phyloP scores from a whole-genome alignment of 257 asterid genomes.

The Echium plantagineum region DNA sequence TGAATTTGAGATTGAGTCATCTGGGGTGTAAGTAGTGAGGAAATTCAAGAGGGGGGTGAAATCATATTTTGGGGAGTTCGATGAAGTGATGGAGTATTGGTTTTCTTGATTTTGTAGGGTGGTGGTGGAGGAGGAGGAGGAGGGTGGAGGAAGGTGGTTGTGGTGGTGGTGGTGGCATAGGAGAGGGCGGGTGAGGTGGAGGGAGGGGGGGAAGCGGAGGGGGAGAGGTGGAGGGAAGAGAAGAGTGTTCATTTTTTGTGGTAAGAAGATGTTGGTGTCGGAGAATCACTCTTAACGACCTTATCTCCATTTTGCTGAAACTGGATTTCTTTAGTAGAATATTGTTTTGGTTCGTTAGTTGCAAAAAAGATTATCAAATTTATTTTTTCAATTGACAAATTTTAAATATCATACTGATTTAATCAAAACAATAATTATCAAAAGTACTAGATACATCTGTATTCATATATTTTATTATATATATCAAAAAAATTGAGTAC shows the following conservation, averaged over 20 bases:
- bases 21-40: conserved; percentile 38
- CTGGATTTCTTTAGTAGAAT: no score
- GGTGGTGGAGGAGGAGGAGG: conserved; percentile 1
- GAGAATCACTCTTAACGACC: not conserved
- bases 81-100: conserved; percentile 32
- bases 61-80: conserved; percentile 46
- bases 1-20: conserved; percentile 20
- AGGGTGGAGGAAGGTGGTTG: conserved; percentile 8
- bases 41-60: conserved; percentile 68
- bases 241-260: conserved; percentile 41
- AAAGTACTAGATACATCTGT: no score
- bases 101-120: conserved; percentile 22
- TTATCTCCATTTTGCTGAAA: not conserved
- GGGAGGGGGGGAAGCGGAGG: conserved; percentile 31
- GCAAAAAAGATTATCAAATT: no score
- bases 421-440: no score
- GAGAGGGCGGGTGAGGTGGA: conserved; percentile 21
- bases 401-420: no score
- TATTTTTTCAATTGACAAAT: no score
- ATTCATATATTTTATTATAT: no score
- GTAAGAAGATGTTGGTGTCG: not conserved
- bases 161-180: conserved; percentile 11
- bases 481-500: no score
- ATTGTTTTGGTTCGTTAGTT: no score
- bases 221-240: conserved; percentile 47